Conservation (phyloP, 305 asterid species). For the Fraxinus nigra region DNA sequence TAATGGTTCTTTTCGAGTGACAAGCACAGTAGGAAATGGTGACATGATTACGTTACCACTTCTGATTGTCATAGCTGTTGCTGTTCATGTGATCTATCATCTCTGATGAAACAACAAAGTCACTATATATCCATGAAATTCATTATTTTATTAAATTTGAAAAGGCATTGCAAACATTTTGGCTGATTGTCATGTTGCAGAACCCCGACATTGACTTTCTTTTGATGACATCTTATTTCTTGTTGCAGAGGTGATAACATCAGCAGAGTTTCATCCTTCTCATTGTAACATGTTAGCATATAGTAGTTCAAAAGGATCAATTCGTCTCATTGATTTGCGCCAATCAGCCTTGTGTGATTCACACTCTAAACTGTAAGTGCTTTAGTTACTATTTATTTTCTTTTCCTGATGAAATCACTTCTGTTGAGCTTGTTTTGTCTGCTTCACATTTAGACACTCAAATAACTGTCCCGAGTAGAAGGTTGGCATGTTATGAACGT, state of each 20-base stretch:
- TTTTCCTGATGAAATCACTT: slow-evolving; percentile 5
- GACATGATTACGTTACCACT: neutral
- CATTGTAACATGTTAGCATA: slow-evolving; percentile 93
- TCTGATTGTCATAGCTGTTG: slow-evolving; percentile 8
- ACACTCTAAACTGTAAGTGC: slow-evolving; percentile 83
- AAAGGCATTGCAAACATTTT: slow-evolving; percentile 12
- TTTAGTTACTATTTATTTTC: slow-evolving; percentile 7
- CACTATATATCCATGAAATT: slow-evolving; percentile 11
- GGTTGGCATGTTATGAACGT: slow-evolving; percentile 5
- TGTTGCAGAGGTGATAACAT: slow-evolving; percentile 95
- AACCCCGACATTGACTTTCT: neutral
- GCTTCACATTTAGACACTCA: slow-evolving; percentile 2
- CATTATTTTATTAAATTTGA: neutral
- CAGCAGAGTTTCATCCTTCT: slow-evolving; percentile 97
- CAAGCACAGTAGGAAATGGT: slow-evolving; percentile 1
- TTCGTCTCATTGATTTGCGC: slow-evolving; percentile 96
- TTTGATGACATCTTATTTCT: slow-evolving; percentile 25
- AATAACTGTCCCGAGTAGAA: neutral
- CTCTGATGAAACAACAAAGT: neutral
- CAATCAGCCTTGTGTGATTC: slow-evolving; percentile 96
- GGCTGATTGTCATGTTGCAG: slow-evolving; percentile 6
- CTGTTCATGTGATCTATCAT: neutral
- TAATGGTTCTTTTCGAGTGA: neutral
- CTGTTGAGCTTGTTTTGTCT: slow-evolving; percentile 6
- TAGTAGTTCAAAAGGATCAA: slow-evolving; percentile 97